Evolutionary conservation across 1,139 yeast genomes (phyloP), one percentile per base, ranked within the genome.

Genomic region (Candida pseudoviswanathii): DNA sequence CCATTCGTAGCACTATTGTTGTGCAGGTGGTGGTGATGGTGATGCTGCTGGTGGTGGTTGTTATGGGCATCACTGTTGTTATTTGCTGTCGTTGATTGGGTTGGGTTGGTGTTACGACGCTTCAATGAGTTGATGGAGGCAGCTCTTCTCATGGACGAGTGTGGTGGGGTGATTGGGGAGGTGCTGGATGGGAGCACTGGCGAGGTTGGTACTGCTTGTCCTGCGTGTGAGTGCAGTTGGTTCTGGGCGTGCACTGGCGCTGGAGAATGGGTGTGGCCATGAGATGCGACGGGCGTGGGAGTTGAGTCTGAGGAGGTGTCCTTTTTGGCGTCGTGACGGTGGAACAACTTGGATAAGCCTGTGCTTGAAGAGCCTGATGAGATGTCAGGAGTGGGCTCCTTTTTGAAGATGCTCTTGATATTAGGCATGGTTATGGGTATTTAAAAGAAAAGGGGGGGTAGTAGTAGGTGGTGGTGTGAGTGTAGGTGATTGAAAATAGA

Each of bases 271-370:
- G n/a, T 5, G n/a, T 26, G 2, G n/a, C 2, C 11, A 10, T 9
- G 11, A 25, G 41, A 2, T 7, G 29, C 2, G 5, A 25, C 30
- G 24, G 41, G 21, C 5, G 5, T 7, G 10, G 41, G 30, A n/a
- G 30, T 16, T 37, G 40, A 9, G 8, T 9, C 27, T 37, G 39
- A 4, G 10, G 39, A 36, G 24, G 16, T 21, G 6, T 49, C 50
- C 24, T 31, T 47, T 21, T 37, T 36, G 31, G 54, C 52, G 10
- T 57, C 51, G 40, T 52, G 54, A 42, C 56, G 64, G 48, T 67
- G 71, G 51, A 68, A 67, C 4, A 68, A 44, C 54, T 67, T 70
- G 38, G 67, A 55, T 32, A 73, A 51, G n/a, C 70, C 70, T 39
- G 61, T 58, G 44, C 62, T 65, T 26, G 61, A 57, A 33, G 51